Percentiles rank a stretch among this genome's conserved stretches.
These are phyloP conservation scores for Pseudogymnoascus sp. DNA, from an alignment of 2,329 filamentous ascomycete species.

Conservation along the genomic window DNA sequence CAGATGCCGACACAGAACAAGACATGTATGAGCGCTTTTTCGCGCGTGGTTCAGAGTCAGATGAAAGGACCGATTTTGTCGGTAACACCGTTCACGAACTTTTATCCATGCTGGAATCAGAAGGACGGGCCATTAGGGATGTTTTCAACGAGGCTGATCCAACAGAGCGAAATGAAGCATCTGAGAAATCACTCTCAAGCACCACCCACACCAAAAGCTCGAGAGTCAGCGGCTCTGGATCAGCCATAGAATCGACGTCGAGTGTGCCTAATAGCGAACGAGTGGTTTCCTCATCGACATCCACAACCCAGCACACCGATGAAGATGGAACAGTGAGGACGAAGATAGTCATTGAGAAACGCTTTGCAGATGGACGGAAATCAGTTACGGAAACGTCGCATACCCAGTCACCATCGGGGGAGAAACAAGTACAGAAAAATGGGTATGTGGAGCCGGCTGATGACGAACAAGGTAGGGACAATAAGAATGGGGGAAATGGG, in stretches of 20 bases:
- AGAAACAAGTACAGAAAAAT: neutral
- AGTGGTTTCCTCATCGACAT: conserved; percentile 22
- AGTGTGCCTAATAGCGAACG: conserved; percentile 12
- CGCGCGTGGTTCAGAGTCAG: neutral
- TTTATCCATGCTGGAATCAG: neutral
- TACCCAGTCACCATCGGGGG: conserved; percentile 12
- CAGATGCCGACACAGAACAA: conserved; percentile 10
- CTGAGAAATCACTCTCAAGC: neutral
- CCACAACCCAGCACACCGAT: conserved; percentile 18
- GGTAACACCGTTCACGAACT: neutral
- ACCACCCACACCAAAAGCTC: neutral
- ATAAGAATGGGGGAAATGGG: conserved; percentile 7
- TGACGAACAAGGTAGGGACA: neutral
- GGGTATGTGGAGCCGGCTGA: neutral
- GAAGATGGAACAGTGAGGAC: conserved; percentile 25
- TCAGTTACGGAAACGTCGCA: conserved; percentile 21
- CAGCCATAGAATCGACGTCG: neutral
- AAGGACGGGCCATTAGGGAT: neutral
- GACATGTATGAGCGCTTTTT: conserved; percentile 26
- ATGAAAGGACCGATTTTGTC: neutral
- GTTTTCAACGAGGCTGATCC: neutral
- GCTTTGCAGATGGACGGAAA: conserved; percentile 22
- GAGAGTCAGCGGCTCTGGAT: neutral
- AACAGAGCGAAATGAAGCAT: neutral
- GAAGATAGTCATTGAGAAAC: conserved; percentile 22